Base-by-base conservation (phyloP, 2,329 filamentous ascomycete genomes). In the Colletotrichum coccodes region DNA sequence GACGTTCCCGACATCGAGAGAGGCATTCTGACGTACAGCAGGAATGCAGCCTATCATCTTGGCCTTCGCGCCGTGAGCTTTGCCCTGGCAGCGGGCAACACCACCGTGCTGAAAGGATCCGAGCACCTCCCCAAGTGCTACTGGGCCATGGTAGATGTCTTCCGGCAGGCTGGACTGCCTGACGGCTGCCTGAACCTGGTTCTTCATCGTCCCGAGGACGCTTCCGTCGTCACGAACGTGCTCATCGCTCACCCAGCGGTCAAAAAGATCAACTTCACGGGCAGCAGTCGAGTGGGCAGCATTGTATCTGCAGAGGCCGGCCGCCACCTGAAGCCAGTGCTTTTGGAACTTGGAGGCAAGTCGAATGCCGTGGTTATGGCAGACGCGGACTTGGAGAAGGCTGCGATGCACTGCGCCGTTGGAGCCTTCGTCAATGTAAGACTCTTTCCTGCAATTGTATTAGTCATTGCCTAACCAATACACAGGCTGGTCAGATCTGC, bases 401-500 rank as follows among this genome's bases (percentile, higher is more conserved):
- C 83, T 0, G 82, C 80, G 0, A 59, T 71, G 18, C 64, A 75
- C 16, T 75, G 75, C 49, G 71, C 70, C 2, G 30, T 69, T 4
- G 75, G 74, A 4, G 72, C 74, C 0, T 75, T 72, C 54, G 32
- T 71, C 14, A 47, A 50, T 66, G 60, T 42, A 26, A n/a, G 42
- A 4, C n/a, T 2, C 16, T 3, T 38, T 14, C 12, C 12, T 38
- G 12, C 1, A 14, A 38, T 3, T 11, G 16, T 11, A 5, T 16
- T 14, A 14, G 12, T 16, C 16, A 7, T 21, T 18, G 21, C 7
- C 40, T 44, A 4, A 23, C n/a, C 21, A 1, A 44, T 14, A 8
- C 21, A 44, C 42, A 44, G 42, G 42, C 42, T 11, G 91, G 91
- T 1, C 91, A 94, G 80, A 88, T 93, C 50, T 93, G 91, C 81